Evolutionary conservation across 345 rosid genomes (phyloP).

Genomic region (Excoecaria cochinchinensis): DNA sequence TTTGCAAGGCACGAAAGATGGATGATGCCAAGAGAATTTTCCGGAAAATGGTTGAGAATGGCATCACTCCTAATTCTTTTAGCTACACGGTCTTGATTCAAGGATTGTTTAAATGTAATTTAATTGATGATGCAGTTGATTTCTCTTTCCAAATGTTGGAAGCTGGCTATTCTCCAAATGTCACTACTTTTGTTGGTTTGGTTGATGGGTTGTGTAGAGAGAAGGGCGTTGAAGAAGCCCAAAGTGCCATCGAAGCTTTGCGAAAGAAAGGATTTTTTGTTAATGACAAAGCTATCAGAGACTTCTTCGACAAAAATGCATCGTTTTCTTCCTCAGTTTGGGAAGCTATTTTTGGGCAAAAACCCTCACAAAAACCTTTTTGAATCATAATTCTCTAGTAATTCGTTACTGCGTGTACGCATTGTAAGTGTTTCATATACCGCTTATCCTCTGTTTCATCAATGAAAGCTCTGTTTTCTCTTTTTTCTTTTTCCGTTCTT

Average conservation of each 20-base stretch:
- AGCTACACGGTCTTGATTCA: constrained; percentile 60
- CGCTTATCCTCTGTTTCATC: background rate
- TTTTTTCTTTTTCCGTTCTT: too few relatives aligned
- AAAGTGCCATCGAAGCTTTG: constrained; percentile 38
- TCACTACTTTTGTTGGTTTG: constrained; percentile 77
- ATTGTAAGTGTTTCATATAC: constrained; percentile 4
- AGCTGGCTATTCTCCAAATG: constrained; percentile 82
- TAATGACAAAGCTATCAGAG: constrained; percentile 65
- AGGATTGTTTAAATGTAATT: constrained; percentile 55
- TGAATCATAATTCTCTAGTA: constrained; percentile 9
- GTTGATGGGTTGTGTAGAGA: constrained; percentile 68
- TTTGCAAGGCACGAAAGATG: constrained; percentile 71
- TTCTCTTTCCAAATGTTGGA: constrained; percentile 71
- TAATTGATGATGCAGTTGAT: constrained; percentile 62
- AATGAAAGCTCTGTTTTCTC: background rate
- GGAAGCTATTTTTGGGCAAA: constrained; percentile 75
- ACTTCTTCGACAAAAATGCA: constrained; percentile 70
- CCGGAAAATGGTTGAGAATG: constrained; percentile 69
- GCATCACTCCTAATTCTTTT: constrained; percentile 70
- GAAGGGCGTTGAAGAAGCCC: constrained; percentile 63
- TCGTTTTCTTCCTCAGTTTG: constrained; percentile 57
- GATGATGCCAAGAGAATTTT: constrained; percentile 87
- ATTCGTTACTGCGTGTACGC: background rate
- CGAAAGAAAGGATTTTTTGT: constrained; percentile 62
- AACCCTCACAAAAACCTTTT: constrained; percentile 37